A percentile compares a stretch with the other conserved stretches of the same genome.
Conservation (phyloP, 768 basidiomycete genomes). For the Termitomyces titanicus region DNA sequence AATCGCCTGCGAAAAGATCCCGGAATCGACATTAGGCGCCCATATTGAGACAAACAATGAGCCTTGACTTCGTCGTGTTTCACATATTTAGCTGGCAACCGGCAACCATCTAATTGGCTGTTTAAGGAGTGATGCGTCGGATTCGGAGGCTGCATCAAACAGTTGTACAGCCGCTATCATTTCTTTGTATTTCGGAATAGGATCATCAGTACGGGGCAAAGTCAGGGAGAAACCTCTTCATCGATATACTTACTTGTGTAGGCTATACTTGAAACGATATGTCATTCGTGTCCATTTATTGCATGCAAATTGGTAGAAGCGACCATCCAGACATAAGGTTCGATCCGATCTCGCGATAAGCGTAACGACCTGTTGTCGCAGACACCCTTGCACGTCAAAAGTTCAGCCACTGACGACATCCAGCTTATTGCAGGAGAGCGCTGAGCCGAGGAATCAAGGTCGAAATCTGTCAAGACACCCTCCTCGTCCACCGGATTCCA, state of each 20-base stretch:
- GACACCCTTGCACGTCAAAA: slow-evolving; percentile 9
- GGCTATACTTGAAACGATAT: background rate
- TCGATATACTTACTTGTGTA: background rate
- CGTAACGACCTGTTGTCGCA: slow-evolving; percentile 5
- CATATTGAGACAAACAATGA: too few relatives aligned
- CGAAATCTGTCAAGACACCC: slow-evolving; percentile 13
- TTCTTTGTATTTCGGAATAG: too few relatives aligned
- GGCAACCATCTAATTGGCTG: too few relatives aligned
- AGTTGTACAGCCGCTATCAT: too few relatives aligned
- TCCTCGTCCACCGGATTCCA: slow-evolving; percentile 1
- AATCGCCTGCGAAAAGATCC: too few relatives aligned
- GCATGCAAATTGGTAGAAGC: background rate
- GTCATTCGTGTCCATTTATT: background rate
- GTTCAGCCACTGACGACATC: background rate
- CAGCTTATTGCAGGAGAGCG: background rate
- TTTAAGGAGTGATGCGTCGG: too few relatives aligned
- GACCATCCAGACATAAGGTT: slow-evolving; percentile 14
- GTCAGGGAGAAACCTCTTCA: background rate
- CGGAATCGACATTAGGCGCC: too few relatives aligned
- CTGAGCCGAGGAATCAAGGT: slow-evolving; percentile 1
- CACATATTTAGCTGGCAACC: too few relatives aligned
- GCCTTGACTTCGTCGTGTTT: too few relatives aligned
- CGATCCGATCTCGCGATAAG: slow-evolving; percentile 5
- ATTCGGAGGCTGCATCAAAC: too few relatives aligned
- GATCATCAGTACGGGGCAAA: too few relatives aligned